These are phyloP conservation scores for Tetrapisispora iriomotensis DNA, from an alignment of 805 yeast species.

Conservation along the genomic window DNA sequence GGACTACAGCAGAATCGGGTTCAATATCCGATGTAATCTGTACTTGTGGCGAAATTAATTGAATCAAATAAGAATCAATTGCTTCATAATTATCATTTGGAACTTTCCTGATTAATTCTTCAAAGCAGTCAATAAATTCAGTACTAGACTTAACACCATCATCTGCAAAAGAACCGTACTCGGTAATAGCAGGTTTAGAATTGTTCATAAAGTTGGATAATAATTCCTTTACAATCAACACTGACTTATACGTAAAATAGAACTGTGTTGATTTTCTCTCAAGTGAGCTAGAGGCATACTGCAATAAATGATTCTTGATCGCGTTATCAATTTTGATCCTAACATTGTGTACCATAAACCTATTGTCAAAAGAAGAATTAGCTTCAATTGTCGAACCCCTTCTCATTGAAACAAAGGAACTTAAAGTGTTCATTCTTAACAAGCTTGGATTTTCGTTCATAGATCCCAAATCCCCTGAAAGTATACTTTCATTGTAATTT, in stretches of 20 bases:
- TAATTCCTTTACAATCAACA: conserved; percentile 37
- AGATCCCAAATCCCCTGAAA: background rate
- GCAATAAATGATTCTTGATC: conserved; percentile 39
- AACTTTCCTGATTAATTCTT: conserved; percentile 37
- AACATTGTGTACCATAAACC: conserved; percentile 48
- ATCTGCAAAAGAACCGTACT: conserved; percentile 10
- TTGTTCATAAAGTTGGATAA: conserved; percentile 20
- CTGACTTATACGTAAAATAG: conserved; percentile 41
- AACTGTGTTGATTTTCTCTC: conserved; percentile 36
- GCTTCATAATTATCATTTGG: conserved; percentile 33
- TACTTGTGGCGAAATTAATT: conserved; percentile 52
- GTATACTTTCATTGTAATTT: conserved; percentile 9
- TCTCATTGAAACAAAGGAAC: conserved; percentile 27
- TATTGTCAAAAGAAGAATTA: conserved; percentile 39
- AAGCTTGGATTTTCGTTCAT: conserved; percentile 8
- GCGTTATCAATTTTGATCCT: conserved; percentile 46
- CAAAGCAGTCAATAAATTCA: conserved; percentile 36
- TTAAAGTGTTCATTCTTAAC: conserved; percentile 18
- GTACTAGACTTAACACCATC: conserved; percentile 18
- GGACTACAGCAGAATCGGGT: conserved; percentile 38
- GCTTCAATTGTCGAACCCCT: conserved; percentile 18
- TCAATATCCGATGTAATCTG: conserved; percentile 42
- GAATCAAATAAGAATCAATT: conserved; percentile 41
- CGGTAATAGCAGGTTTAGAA: conserved; percentile 12
- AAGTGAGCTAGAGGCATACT: conserved; percentile 36